phyloP scores from a whole-genome alignment of 2,329 filamentous ascomycete genomes.

The Hymenoscyphus occultus region DNA sequence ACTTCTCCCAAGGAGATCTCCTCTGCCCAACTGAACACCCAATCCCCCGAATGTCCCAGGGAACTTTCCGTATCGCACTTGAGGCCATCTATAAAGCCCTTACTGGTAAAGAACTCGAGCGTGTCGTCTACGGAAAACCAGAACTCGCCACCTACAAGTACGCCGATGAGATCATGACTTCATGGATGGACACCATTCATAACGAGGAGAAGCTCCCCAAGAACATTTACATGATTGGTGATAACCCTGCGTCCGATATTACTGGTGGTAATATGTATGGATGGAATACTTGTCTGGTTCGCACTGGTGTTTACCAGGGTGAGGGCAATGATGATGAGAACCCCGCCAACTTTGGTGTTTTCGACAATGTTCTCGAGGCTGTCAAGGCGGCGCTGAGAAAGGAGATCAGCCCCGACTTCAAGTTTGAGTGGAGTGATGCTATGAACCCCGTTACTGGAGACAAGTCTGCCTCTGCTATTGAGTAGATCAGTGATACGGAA shows the following conservation, averaged over 20 bases:
- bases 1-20: slow-evolving; percentile 66
- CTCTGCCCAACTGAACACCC: slow-evolving; percentile 65
- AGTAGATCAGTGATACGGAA: slow-evolving; percentile 39
- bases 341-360: slow-evolving; percentile 74
- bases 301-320: slow-evolving; percentile 76
- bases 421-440: slow-evolving; percentile 68
- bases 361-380: slow-evolving; percentile 69
- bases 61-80: slow-evolving; percentile 70
- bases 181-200: slow-evolving; percentile 75
- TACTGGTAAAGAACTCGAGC: slow-evolving; percentile 68
- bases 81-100: slow-evolving; percentile 72
- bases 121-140: slow-evolving; percentile 74
- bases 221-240: slow-evolving; percentile 75
- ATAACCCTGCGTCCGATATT: slow-evolving; percentile 72
- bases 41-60: slow-evolving; percentile 67
- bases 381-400: slow-evolving; percentile 65
- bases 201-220: slow-evolving; percentile 65
- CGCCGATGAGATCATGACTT: slow-evolving; percentile 68
- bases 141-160: slow-evolving; percentile 76
- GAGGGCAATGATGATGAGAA: slow-evolving; percentile 74
- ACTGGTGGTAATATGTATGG: slow-evolving; percentile 77
- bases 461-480: slow-evolving; percentile 52
- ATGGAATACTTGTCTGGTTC: slow-evolving; percentile 77
- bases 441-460: slow-evolving; percentile 65
- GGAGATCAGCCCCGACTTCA: slow-evolving; percentile 71